Base-by-base conservation (phyloP, 1,284 basidiomycete species). In the Porogramme epimiltina region DNA sequence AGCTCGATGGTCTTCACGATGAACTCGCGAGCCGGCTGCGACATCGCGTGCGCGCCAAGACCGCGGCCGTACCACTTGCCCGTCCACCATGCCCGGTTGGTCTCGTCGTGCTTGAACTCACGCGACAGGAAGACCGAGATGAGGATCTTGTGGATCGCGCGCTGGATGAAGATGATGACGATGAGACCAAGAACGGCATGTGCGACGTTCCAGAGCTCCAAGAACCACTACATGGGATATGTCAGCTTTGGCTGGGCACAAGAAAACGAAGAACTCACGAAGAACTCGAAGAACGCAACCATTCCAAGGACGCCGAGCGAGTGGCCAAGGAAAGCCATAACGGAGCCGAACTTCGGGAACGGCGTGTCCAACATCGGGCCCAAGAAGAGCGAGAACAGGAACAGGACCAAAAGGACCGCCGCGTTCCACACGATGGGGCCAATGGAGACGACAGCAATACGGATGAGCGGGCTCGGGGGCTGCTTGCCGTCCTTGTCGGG, bases 351-450 rank as follows among this genome's bases (percentile, higher is more conserved):
- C 66, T 84, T 84, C 44, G 89, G 89, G 74, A 87, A 91, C 51
- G 84, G 79, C 20, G 86, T 83, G 70, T 94, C 91, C 60, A 98
- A 78, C 76, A 95, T 86, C 1, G 95, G 95, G 3, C 96, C 95
- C 22, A 97, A 80, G 84, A 96, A 91, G 55, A 98, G 73, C 51
- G 94, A 95, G 59, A 94, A 73, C 60, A 99, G 70, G 85, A 99
- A 98, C 52, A 95, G 74, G 11, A 86, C 74, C 58, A 98, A 73
- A 45, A 99, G 79, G 22, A 98, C 73, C 0, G 89, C 91, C 19
- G 93, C 93, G 69, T 99, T 99, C 86, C 87, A 98, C 3, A 96
- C 93, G 63, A 99, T 89, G 1, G 96, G 97, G 5, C 96, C 96
- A 18, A 99, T 74, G 10, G 96, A 84, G 61, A 99, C 89, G 65